Evolutionary conservation across 352 stramenopile species (phyloP), one percentile per base, ranked within the genome.

Genomic region (Peronospora belbahrii): DNA sequence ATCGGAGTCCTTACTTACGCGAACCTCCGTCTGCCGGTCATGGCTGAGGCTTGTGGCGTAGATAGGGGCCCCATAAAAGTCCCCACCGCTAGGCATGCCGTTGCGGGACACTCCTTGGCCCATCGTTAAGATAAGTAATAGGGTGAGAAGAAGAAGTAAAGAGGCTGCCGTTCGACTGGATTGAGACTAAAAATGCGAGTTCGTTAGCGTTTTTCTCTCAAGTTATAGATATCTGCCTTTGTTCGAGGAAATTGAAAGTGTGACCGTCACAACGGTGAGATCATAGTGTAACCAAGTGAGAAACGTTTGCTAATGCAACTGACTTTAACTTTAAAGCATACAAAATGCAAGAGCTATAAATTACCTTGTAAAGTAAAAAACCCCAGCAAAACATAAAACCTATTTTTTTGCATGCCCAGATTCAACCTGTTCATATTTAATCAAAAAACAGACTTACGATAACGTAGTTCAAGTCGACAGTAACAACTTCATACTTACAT

Each of bases 31-130:
- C 62, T 89, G 77, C 15, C 81, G 78, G 53, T 93, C 81, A 55
- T 93, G 77, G 44, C 81, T 93, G 33, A 93, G 60, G 32, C 74
- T 88, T 27, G 78, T 89, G 7, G 78, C 80, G 75, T 90, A 88
- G 48, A 87, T 85, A 6, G 77, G 80, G 5, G 76, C 75, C 11
- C 85, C 73, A 54, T 90, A 90, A 40, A 88, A 93, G 52, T 90
- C 79, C 10, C 71, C 78, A 39, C 74, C 67, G 39, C 71, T 71
- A 4, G 67, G 61, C 34, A 85, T 63, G 32, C 71, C 67, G 38
- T 70, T 86, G 34, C 65, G 68, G 22, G 77, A 85, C 41, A 52
- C 61, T 38, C 59, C 60, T 61, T 88, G 77, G 10, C 77, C 77
- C 77, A 88, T 88, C 24, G 15, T 48, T 25, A n/a, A 40, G 34